Percentiles rank a stretch among this genome's conserved stretches.
phyloP scores from a whole-genome alignment of 305 asterid species.

The Rubia tinctorum region DNA sequence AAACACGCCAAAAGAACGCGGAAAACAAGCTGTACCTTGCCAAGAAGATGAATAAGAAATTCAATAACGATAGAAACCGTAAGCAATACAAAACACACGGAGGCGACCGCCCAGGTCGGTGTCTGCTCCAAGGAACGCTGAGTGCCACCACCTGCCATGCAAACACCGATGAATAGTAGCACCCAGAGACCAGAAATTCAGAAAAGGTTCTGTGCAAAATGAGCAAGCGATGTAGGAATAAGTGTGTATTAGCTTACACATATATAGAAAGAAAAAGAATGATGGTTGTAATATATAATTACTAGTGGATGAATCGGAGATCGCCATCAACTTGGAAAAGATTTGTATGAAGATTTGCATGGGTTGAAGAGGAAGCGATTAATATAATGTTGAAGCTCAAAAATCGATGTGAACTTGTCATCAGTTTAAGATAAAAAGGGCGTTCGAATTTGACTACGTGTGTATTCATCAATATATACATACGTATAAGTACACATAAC shows the following conservation, averaged over 20 bases:
- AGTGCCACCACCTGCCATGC: slow-evolving; percentile 1
- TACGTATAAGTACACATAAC: too few species aligned
- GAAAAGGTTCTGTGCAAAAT: not conserved
- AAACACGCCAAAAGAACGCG: too few species aligned
- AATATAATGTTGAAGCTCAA: too few species aligned
- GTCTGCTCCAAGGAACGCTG: slow-evolving; percentile 44
- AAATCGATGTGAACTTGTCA: not conserved
- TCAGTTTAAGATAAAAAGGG: not conserved
- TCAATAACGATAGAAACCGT: slow-evolving; percentile 62
- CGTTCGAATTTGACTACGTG: not conserved
- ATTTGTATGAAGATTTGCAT: not conserved
- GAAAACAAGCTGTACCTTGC: slow-evolving; percentile 27
- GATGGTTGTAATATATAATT: too few species aligned
- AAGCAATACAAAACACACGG: slow-evolving; percentile 54
- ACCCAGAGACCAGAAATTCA: too few species aligned
- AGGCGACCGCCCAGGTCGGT: slow-evolving; percentile 82
- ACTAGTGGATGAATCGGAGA: too few species aligned
- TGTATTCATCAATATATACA: too few species aligned
- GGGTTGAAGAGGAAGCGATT: not conserved
- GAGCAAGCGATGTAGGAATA: not conserved
- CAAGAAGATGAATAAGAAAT: slow-evolving; percentile 30
- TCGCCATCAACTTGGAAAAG: not conserved
- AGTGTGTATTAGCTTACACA: not conserved
- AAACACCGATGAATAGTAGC: not conserved
- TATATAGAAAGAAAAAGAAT: too few species aligned